phyloP scores from a whole-genome alignment of 345 rosid species.

The Anacardium occidentale region DNA sequence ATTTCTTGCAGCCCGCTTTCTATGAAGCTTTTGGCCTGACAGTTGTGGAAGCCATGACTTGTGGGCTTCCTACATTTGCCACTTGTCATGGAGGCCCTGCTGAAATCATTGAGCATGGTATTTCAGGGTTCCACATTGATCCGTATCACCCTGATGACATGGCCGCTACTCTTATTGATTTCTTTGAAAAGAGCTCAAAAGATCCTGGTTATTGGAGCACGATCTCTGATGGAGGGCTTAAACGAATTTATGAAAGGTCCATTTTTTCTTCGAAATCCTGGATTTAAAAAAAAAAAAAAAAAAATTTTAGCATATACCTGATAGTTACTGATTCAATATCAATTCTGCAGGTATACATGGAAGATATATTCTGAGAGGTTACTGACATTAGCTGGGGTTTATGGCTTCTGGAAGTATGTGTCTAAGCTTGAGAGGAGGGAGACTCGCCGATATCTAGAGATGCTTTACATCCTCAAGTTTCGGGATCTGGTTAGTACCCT shows the following conservation, averaged over 20 bases:
- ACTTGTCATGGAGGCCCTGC: conserved; percentile 59
- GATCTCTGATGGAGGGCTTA: conserved; percentile 47
- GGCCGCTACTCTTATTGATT: conserved; percentile 33
- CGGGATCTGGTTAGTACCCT: conserved; percentile 46
- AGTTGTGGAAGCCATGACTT: conserved; percentile 56
- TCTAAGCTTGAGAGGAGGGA: conserved; percentile 58
- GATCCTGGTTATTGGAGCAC: conserved; percentile 43
- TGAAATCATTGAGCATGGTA: conserved; percentile 52
- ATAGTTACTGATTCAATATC: background rate
- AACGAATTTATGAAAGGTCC: conserved; percentile 50
- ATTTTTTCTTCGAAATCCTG: conserved; percentile 8
- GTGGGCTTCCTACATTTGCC: conserved; percentile 60
- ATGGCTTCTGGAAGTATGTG: conserved; percentile 62
- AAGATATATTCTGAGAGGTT: conserved; percentile 60
- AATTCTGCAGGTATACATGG: conserved; percentile 50
- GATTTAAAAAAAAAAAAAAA: background rate
- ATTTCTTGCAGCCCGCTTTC: conserved; percentile 42
- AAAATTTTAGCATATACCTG: background rate
- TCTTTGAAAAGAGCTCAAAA: conserved; percentile 39
- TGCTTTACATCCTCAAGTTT: conserved; percentile 57
- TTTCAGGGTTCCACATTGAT: conserved; percentile 56
- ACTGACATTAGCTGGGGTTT: conserved; percentile 51
- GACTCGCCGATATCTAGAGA: conserved; percentile 53
- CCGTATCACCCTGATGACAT: conserved; percentile 49
- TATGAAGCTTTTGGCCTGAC: conserved; percentile 65